Evolutionary conservation across 306 rosid species (phyloP), one percentile per base, ranked within the genome.

Genomic region (Rosa lucieae): DNA sequence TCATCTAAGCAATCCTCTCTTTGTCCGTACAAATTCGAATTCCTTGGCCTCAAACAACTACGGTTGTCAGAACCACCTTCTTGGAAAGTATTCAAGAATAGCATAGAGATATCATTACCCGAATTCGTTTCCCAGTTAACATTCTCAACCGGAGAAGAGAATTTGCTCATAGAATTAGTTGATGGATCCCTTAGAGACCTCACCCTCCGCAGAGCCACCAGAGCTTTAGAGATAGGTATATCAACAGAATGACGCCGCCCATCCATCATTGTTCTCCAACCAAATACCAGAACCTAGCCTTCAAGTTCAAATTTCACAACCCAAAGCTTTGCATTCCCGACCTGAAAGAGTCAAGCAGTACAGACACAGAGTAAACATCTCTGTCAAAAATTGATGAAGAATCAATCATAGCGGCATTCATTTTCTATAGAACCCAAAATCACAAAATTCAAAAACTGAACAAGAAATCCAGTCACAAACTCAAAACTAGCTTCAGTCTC

Each of bases 141-240:
- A 83, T 87, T 84, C 37, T 91, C 98, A 74, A 86, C 74, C 66
- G 83, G 80, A 43, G 87, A 67, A 66, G 90, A 84, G 78, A 83
- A 92, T 72, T 90, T 93, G 85, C 79, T 82, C 86, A 86, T 89
- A 42, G 93, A 84, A 80, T 84, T 87, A 43, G 98, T 93, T 1
- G 97, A 85, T 0, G 98, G 98, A 88, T 93, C 98, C 84, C 95
- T 91, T 81, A 93, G 74, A 73, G 98, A 93, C 90, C 92, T 86
- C 49, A 93, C 97, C 70, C 97, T 91, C 93, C 95, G 82, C 85
- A 93, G 77, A 49, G 93, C 93, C 18, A 85, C 88, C 8, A 93
- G 92, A 76, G 98, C 78, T 56, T 85, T 93, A 1, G 97, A 90
- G 59, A 93, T 93, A 13, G 98, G 98, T 84, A 91, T 67, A 84